Evolutionary conservation across 1,139 yeast species (phyloP), one percentile per base, ranked within the genome.

Genomic region (Magnusiomyces suaveolens): DNA sequence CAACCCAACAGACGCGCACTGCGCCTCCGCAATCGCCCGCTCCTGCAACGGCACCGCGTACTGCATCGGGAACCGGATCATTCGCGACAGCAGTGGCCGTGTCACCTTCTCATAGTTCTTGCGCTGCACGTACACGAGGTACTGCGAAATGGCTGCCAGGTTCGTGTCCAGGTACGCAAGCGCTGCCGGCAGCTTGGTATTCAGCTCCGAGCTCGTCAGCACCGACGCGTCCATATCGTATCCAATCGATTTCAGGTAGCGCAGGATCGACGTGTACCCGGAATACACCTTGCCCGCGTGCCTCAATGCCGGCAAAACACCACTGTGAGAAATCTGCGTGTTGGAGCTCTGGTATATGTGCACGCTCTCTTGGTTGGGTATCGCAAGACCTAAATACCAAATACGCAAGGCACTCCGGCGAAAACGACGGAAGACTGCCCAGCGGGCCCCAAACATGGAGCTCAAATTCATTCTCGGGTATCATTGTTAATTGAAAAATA

Each of bases 41-140:
- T 79, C 76, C 50, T 74, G 73, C 55, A 84, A 64, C 0, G 95
- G 89, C 46, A 86, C 82, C 58, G 82, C 82, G 67, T 87, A 87
- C 79, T 87, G 90, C 83, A 87, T 81, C 3, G 96, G 96, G 69
- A 87, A 87, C 1, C 92, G 87, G 39, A 87, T 71, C 59, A 81
- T 75, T 2, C 71, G 62, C 41, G 79, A 73, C 64, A 84, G 83
- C 29, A 79, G 66, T 49, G 83, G 82, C 54, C 94, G 73, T 1
- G 90, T 80, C 56, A 77, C 80, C 18, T 72, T 65, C 60, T 82
- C 89, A 66, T 84, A 87, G 68, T 87, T 87, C 36, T 70, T 72
- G 36, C 77, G 73, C 60, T 82, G 78, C 51, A 84, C 71, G 63
- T 78, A 87, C 46, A 83, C 68, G 55, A 82, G 80, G 67, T 84